Base-by-base conservation (phyloP, 202 grass and related monocot species). In the Bolboschoenoplectus hybrid region DNA sequence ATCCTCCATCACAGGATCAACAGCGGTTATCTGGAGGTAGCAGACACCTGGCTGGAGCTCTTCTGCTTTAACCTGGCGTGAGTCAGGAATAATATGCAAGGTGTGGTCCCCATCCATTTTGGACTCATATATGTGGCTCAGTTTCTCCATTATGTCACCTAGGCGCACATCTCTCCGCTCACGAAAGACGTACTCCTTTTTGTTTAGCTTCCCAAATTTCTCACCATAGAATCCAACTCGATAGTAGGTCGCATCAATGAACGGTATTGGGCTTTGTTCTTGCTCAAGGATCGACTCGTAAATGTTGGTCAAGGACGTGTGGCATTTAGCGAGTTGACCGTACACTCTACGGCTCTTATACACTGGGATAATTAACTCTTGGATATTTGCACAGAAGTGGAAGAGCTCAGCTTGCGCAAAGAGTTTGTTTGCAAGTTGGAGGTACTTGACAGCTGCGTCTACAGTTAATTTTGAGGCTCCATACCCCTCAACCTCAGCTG, bases 1-100 rank as follows among this genome's bases (percentile, higher is more conserved):
- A 81, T 96, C 97, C 85, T 98, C 97, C 97, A 96, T 98, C 67
- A 96, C 97, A 89, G 97, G 90, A 90, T 98, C 97, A 86, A 96
- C 97, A 76, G 97, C 97, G 47, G 97, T 98, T 86, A 98, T 96
- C 67, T 98, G 97, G 13, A 98, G 92, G 89, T 96, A 98, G 80
- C 91, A 98, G 64, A 92, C 90, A 71, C 90, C 92, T 86, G 97
- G 92, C 64, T 98, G 93, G 74, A 98, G 87, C 70, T 98, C 97
- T 66, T 94, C 93, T 46, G 90, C 91, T 70, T 98, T 96, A 65
- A 98, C 97, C 87, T 98, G 97, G 84, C 97, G 93, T 11, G 97
- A 98, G 88, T 98, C 97, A 51, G 97, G 97, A 87, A 98, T 98
- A 34, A 98, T 96, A 68, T 98, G 97, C 52, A 98, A 85, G 17